Evolutionary conservation across 1,284 basidiomycete genomes (phyloP).

Genomic region (Bondarzewia mesenterica): DNA sequence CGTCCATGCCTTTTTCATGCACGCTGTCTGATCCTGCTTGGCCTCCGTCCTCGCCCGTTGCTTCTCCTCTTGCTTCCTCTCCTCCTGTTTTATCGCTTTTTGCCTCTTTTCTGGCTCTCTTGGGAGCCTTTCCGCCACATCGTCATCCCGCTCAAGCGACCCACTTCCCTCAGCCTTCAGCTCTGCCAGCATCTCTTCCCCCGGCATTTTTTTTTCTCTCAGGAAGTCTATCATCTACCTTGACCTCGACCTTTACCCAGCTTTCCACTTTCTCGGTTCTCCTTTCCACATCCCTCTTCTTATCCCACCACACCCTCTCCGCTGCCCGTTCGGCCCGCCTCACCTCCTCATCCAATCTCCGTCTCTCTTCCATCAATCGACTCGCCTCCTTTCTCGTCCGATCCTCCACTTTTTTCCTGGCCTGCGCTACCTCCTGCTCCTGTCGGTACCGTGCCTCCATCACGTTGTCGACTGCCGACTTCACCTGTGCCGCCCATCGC

Average conservation of each 20-base stretch:
- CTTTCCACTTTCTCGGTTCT: not conserved
- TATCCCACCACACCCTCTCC: no score
- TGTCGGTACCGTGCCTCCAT: constrained; percentile 25
- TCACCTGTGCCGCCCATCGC: constrained; percentile 35
- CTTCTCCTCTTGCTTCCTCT: constrained; percentile 31
- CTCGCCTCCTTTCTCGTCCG: constrained; percentile 14
- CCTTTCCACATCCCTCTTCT: no score
- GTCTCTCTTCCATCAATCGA: constrained; percentile 23
- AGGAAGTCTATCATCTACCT: no score
- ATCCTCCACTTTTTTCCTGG: no score
- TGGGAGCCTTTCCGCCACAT: not conserved
- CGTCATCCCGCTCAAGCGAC: no score
- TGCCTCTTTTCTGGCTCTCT: no score
- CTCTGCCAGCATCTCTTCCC: not conserved
- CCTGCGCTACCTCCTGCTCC: constrained; percentile 27
- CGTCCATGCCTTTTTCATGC: constrained; percentile 42
- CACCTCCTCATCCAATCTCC: constrained; percentile 28
- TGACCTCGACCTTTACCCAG: not conserved
- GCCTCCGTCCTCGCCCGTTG: no score
- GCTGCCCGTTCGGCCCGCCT: constrained; percentile 12
- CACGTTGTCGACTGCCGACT: constrained; percentile 36
- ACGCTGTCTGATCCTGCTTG: no score
- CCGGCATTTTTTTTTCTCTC: not conserved
- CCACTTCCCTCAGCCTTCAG: no score
- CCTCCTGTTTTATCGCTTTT: constrained; percentile 17